Percentiles rank a stretch among this genome's conserved stretches.
These are phyloP conservation scores for Lentinula guzmanii DNA, from an alignment of 768 basidiomycete genomes.

Conservation along the genomic window DNA sequence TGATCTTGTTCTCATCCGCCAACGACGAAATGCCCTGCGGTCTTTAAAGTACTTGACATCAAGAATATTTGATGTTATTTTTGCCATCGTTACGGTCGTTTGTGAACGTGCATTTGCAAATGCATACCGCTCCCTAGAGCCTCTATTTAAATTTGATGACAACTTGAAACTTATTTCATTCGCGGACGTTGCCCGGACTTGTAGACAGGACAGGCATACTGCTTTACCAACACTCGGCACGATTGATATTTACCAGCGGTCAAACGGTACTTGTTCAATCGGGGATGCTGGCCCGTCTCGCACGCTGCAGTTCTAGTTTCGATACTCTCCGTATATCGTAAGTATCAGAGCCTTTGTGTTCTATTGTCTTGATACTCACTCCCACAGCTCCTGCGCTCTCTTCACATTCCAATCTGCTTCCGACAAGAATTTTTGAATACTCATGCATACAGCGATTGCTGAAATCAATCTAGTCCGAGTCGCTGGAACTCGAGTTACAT, in stretches of 20 bases:
- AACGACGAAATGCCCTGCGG: no score
- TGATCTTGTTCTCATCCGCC: no score
- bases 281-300: not conserved
- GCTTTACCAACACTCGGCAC: not conserved
- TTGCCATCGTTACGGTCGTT: not conserved
- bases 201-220: not conserved
- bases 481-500: not conserved
- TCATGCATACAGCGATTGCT: not conserved
- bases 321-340: slow-evolving; percentile 1
- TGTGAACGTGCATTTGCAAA: not conserved
- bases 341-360: not conserved
- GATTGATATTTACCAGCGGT: not conserved
- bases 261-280: not conserved
- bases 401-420: not conserved
- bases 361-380: not conserved
- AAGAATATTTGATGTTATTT: not conserved
- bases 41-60: no score
- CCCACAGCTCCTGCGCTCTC: not conserved
- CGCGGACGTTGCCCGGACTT: no score
- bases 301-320: not conserved
- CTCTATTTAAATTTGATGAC: not conserved
- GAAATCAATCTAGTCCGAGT: not conserved
- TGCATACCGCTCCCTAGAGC: not conserved
- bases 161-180: no score
- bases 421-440: not conserved